Evolutionary conservation across 140 eudicot genomes (phyloP).

Genomic region (Flaveria floridana): DNA sequence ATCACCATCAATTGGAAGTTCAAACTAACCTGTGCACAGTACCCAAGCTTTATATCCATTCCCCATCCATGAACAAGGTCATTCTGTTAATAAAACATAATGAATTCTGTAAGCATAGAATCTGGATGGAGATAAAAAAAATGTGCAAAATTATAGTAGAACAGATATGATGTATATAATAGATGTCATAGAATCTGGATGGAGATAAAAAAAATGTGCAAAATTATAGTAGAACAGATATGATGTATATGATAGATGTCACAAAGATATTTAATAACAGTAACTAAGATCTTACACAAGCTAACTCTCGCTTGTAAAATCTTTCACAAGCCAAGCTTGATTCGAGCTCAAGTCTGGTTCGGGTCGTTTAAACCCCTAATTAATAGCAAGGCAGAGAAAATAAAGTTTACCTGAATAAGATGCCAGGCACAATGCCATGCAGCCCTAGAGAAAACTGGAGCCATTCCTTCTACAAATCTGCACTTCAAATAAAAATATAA

Average conservation of each 20-base stretch:
- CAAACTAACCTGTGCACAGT: conserved; percentile 88
- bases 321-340: no score
- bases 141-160: background rate
- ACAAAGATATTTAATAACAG: no score
- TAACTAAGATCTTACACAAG: no score
- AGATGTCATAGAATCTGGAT: background rate
- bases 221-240: background rate
- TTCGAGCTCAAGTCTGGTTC: background rate
- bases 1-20: background rate
- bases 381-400: background rate
- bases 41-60: conserved; percentile 93
- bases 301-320: no score
- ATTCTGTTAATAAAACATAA: conserved; percentile 47
- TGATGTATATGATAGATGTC: no score
- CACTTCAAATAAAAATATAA: conserved; percentile 13
- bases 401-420: conserved; percentile 71
- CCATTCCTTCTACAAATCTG: conserved; percentile 99
- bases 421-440: conserved; percentile 99
- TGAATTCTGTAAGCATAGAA: background rate
- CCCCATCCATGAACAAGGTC: conserved; percentile 99
- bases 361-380: background rate
- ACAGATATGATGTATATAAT: no score
- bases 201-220: background rate
- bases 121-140: background rate
- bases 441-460: conserved; percentile 93